Base-by-base conservation (phyloP, 1,284 basidiomycete species). In the Thelephora terrestris region DNA sequence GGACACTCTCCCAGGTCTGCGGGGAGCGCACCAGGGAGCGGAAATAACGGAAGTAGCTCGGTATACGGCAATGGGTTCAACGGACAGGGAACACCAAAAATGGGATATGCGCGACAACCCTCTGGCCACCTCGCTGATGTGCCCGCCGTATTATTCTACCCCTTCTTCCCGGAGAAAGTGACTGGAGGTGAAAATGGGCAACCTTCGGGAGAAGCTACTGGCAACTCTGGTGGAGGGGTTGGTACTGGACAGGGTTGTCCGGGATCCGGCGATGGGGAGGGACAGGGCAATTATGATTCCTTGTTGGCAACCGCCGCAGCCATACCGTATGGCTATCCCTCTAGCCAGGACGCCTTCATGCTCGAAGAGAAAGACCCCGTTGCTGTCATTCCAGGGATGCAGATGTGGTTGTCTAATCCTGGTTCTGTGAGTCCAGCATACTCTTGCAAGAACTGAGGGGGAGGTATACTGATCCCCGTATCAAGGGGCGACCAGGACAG, bases 141-240 rank as follows among this genome's bases (percentile, higher is more conserved):
- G 44, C 81, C 83, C 2, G 66, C 75, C 3, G 71, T 71, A 18
- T 61, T 87, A 47, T 86, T 87, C 63, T 87, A 84, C 58, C 84
- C 84, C 1, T 85, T 85, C 67, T 85, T 74, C 58, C 78, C 81
- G 1, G 80, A 85, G 57, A 69, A 70, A 36, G 63, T 64, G 32
- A 52, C 52, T 35, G 51, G 36, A 2, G 49, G 51, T 14, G 43
- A 53, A 47, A 53, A 50, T 27, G 56, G 60, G 9, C 29, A 5
- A 14, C 12, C 29, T 32, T 32, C 29, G 14, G 29, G 12, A 14
- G 29, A 32, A 32, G 12, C 29, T 12, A 6, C 29, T 14, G 29
- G 14, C 29, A 32, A 6, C 29, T 12, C 29, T 32, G 53, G 58
- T 42, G 55, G 56, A 23, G 57, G 51, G 21, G 50, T 51, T 10